Evolutionary conservation across 306 rosid genomes (phyloP).

Genomic region (Luffa aegyptiaca): DNA sequence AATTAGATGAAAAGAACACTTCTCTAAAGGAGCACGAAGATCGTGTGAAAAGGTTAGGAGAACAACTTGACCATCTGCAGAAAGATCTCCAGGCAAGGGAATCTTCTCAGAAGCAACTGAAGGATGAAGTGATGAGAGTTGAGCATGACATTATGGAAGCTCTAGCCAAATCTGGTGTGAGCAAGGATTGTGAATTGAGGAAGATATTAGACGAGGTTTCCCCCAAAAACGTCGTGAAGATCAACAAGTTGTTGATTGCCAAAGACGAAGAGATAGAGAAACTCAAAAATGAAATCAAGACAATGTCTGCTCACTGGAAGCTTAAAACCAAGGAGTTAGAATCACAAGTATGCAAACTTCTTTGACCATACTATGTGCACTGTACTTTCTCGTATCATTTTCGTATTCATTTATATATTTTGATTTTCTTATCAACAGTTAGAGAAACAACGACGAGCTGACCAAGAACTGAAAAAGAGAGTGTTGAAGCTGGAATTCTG

Average conservation of each 20-base stretch:
- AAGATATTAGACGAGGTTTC: conserved; percentile 75
- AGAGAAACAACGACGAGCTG: conserved; percentile 87
- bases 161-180: conserved; percentile 46
- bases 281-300: conserved; percentile 72
- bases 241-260: conserved; percentile 47
- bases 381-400: conserved; percentile 2
- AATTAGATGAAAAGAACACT: conserved; percentile 55
- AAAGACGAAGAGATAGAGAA: conserved; percentile 75
- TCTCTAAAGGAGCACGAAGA: conserved; percentile 74
- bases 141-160: conserved; percentile 80
- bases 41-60: conserved; percentile 59
- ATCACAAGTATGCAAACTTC: conserved; percentile 52
- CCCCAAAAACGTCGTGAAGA: conserved; percentile 71
- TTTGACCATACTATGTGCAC: background rate
- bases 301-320: conserved; percentile 82
- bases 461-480: conserved; percentile 90
- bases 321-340: conserved; percentile 87
- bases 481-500: conserved; percentile 90
- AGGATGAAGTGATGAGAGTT: conserved; percentile 68
- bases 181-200: conserved; percentile 65
- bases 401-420: conserved; percentile 5
- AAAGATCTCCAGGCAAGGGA: conserved; percentile 81
- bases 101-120: conserved; percentile 83
- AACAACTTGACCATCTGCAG: conserved; percentile 70
- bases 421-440: conserved; percentile 39